These are phyloP conservation scores for Kregervanrija fluxuum DNA, from an alignment of 805 yeast genomes.

Conservation along the genomic window DNA sequence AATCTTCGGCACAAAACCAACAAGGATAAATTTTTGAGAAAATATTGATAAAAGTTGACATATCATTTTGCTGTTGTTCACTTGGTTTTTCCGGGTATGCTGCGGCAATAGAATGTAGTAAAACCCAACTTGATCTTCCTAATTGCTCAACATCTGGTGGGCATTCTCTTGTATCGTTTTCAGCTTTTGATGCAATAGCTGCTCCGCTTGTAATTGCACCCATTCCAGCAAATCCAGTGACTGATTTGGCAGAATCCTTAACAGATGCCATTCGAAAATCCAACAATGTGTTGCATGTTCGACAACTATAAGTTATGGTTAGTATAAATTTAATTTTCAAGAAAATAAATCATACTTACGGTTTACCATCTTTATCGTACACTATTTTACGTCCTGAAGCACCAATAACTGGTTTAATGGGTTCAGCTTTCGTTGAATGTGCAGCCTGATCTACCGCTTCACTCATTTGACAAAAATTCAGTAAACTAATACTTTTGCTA, in stretches of 20 bases:
- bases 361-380: slow-evolving; percentile 86
- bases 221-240: slow-evolving; percentile 12
- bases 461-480: too few relatives aligned
- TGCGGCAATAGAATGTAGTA: slow-evolving; percentile 86
- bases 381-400: slow-evolving; percentile 60
- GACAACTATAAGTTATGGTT: slow-evolving; percentile 39
- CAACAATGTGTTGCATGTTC: slow-evolving; percentile 74
- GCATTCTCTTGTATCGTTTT: slow-evolving; percentile 39
- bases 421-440: not conserved
- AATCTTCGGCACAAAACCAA: slow-evolving; percentile 87
- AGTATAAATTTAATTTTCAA: not conserved
- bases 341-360: slow-evolving; percentile 45
- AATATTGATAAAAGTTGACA: slow-evolving; percentile 58
- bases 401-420: slow-evolving; percentile 38
- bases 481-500: too few relatives aligned
- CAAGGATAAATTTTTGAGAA: slow-evolving; percentile 88
- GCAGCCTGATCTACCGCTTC: too few relatives aligned
- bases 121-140: slow-evolving; percentile 89
- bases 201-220: slow-evolving; percentile 12
- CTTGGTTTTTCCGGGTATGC: slow-evolving; percentile 71
- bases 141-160: slow-evolving; percentile 83
- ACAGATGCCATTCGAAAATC: slow-evolving; percentile 66
- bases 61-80: slow-evolving; percentile 55
- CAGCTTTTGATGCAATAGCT: slow-evolving; percentile 16
- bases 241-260: slow-evolving; percentile 15